Conservation (phyloP, 805 yeast species). For the Candida boleticola region DNA sequence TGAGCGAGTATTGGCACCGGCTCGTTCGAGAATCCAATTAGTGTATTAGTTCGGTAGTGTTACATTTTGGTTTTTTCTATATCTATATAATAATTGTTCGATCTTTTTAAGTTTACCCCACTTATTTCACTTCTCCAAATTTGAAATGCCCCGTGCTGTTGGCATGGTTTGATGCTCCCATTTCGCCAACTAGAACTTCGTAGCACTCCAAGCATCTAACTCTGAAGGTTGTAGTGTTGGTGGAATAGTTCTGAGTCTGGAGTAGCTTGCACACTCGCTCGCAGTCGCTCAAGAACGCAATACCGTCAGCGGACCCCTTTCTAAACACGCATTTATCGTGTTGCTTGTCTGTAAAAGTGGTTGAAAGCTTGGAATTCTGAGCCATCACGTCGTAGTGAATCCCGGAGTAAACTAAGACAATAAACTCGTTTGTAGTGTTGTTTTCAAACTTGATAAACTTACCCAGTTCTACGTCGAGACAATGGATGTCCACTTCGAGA, state of each 20-base stretch:
- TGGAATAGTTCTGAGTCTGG: constrained; percentile 54
- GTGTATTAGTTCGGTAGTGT: no score
- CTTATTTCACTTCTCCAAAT: constrained; percentile 57
- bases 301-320: constrained; percentile 25
- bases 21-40: no score
- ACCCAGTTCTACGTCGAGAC: constrained; percentile 65
- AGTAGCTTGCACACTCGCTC: constrained; percentile 41
- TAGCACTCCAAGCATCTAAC: constrained; percentile 60
- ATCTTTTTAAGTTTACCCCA: no score
- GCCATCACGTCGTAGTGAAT: constrained; percentile 70
- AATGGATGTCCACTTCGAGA: constrained; percentile 50
- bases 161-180: constrained; percentile 65
- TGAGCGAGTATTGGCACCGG: no score
- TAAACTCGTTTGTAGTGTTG: constrained; percentile 32
- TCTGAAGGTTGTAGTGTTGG: constrained; percentile 60
- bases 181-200: constrained; percentile 54
- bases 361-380: constrained; percentile 23
- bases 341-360: constrained; percentile 19
- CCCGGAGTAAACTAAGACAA: constrained; percentile 63
- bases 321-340: constrained; percentile 45
- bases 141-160: constrained; percentile 55
- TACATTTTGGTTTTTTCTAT: no score
- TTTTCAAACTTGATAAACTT: constrained; percentile 51
- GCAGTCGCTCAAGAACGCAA: constrained; percentile 35
- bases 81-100: no score